A percentile compares a stretch with the other conserved stretches of the same genome.
phyloP scores from a whole-genome alignment of 176 grass and related monocot species.

The Oryza meridionalis region DNA sequence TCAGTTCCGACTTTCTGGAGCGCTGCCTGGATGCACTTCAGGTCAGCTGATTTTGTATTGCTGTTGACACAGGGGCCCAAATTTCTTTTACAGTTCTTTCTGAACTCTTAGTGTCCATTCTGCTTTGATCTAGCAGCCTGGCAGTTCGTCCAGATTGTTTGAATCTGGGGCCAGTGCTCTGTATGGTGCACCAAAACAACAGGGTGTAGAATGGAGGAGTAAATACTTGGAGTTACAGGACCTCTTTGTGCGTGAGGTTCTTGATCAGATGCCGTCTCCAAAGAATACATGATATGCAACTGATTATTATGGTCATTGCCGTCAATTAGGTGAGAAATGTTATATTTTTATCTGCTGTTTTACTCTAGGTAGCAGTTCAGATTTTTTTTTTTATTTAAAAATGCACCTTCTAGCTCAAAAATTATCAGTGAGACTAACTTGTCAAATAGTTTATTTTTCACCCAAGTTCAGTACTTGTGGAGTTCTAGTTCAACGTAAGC shows the following conservation, averaged over 20 bases:
- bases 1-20: conserved; percentile 43
- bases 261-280: conserved; percentile 22
- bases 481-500: not conserved
- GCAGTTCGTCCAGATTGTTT: conserved; percentile 26
- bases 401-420: not conserved
- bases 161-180: conserved; percentile 19
- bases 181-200: conserved; percentile 33
- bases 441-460: not conserved
- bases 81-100: conserved; percentile 9
- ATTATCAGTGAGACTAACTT: not conserved
- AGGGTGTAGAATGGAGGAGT: conserved; percentile 49
- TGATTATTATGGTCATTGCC: conserved; percentile 19
- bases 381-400: not conserved
- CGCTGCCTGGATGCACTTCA: conserved; percentile 46
- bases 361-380: not conserved
- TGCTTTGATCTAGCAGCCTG: conserved; percentile 35
- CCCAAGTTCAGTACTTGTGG: not conserved
- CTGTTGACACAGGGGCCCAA: not conserved
- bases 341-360: conserved; percentile 12
- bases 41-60: conserved; percentile 44
- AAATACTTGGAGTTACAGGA: conserved; percentile 61
- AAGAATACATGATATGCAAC: conserved; percentile 10
- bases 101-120: conserved; percentile 17
- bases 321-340: conserved; percentile 21
- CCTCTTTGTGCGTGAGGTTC: conserved; percentile 51